Percentiles rank a stretch among this genome's conserved stretches.
Conservation (phyloP, 1,284 basidiomycete species). For the Trichosporon sp. region DNA sequence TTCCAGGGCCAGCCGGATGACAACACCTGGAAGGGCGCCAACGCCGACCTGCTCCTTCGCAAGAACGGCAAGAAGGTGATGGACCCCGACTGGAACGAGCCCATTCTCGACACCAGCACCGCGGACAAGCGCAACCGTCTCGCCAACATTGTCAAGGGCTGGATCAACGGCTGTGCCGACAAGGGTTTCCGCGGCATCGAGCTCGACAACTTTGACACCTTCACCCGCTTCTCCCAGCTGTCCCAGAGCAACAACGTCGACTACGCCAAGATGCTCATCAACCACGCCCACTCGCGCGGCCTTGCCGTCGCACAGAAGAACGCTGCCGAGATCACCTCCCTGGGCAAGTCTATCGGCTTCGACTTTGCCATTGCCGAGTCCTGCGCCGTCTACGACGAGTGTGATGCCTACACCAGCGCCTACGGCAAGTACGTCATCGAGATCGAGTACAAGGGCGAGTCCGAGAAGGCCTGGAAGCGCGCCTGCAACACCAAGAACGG, state of each 20-base stretch:
- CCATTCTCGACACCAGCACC: neutral
- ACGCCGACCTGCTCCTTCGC: neutral
- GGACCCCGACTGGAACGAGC: slow-evolving; percentile 3
- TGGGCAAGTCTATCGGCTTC: neutral
- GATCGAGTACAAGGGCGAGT: slow-evolving; percentile 1
- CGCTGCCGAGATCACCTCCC: neutral
- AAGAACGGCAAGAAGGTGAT: neutral
- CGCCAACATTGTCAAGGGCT: neutral
- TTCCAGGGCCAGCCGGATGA: slow-evolving; percentile 1
- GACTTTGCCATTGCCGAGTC: slow-evolving; percentile 3
- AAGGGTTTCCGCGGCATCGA: neutral
- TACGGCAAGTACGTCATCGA: neutral
- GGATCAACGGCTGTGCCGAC: neutral
- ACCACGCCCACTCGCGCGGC: neutral
- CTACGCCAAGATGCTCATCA: neutral
- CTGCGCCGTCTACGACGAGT: neutral
- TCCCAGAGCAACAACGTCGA: neutral
- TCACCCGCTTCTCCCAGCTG: neutral
- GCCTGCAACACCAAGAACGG: neutral
- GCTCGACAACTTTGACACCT: slow-evolving; percentile 3
- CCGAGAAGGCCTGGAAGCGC: neutral
- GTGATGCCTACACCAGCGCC: neutral
- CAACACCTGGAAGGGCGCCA: neutral
- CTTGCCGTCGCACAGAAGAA: slow-evolving; percentile 3
- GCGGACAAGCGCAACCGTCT: neutral